phyloP scores from a whole-genome alignment of 2,329 filamentous ascomycete species.

The Stemphylium beticola region DNA sequence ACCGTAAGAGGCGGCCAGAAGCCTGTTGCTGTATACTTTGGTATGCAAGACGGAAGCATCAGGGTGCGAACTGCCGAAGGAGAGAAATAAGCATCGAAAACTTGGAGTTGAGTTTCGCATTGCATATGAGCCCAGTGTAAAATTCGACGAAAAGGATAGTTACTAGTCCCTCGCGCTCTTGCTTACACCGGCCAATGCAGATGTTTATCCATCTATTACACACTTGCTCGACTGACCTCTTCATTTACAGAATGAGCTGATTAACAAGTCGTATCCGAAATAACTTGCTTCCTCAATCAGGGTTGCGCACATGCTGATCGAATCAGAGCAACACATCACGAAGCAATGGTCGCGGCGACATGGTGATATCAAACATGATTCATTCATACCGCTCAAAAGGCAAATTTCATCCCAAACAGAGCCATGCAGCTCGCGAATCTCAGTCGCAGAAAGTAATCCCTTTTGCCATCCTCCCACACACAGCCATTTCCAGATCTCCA shows the following conservation, averaged over 20 bases:
- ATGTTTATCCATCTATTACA: background rate
- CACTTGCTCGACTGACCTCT: too few relatives aligned
- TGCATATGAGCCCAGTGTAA: background rate
- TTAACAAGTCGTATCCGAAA: too few relatives aligned
- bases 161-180: too few relatives aligned
- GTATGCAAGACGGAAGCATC: conserved; percentile 70
- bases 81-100: conserved; percentile 19
- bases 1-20: conserved; percentile 72
- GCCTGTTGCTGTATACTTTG: conserved; percentile 93
- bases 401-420: conserved; percentile 17
- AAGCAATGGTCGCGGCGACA: background rate
- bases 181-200: background rate
- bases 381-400: conserved; percentile 5
- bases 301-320: too few relatives aligned
- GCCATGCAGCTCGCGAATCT: conserved; percentile 17
- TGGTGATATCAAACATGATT: conserved; percentile 4
- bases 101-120: background rate
- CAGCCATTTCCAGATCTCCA: background rate
- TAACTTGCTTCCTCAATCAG: too few relatives aligned
- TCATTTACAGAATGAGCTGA: too few relatives aligned
- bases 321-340: too few relatives aligned
- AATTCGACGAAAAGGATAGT: background rate
- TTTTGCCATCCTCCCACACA: background rate
- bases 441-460: conserved; percentile 19
- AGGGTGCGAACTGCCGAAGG: conserved; percentile 42